phyloP scores from a whole-genome alignment of 2,329 filamentous ascomycete genomes.

The Tricladium varicosporioides region DNA sequence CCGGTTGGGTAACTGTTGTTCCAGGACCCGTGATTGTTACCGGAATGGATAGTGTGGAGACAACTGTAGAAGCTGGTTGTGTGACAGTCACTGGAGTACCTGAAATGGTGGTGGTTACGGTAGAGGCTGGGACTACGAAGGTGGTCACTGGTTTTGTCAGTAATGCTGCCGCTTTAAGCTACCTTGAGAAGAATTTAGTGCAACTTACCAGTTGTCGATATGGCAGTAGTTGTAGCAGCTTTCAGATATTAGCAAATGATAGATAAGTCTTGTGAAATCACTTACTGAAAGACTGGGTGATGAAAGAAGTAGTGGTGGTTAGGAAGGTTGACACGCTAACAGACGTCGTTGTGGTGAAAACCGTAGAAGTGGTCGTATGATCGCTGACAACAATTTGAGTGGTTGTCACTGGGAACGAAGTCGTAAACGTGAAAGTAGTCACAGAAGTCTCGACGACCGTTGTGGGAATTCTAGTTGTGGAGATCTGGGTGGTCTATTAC shows the following conservation, averaged over 20 bases:
- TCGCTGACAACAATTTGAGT: neutral
- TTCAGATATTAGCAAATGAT: constrained; percentile 4
- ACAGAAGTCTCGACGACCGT: neutral
- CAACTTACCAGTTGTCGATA: neutral
- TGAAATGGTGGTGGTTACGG: constrained; percentile 7
- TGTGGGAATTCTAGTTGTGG: neutral
- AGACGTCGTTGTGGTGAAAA: constrained; percentile 6
- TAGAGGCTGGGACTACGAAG: neutral
- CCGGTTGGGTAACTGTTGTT: constrained; percentile 5
- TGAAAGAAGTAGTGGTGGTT: constrained; percentile 2
- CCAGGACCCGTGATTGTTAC: constrained; percentile 9
- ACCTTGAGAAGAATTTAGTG: too few species aligned
- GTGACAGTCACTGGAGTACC: neutral
- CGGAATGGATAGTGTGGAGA: neutral
- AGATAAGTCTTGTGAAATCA: neutral
- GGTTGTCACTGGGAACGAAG: neutral
- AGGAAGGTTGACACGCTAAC: neutral
- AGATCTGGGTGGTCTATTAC: too few species aligned
- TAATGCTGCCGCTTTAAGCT: neutral
- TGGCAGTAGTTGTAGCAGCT: neutral
- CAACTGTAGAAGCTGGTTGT: constrained; percentile 10
- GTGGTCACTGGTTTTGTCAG: neutral
- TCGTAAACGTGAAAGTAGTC: constrained; percentile 1
- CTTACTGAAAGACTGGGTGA: constrained; percentile 13
- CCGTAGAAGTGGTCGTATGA: constrained; percentile 1